Base-by-base conservation (phyloP, 2,329 filamentous ascomycete species). In the Hymenoscyphus scutula region DNA sequence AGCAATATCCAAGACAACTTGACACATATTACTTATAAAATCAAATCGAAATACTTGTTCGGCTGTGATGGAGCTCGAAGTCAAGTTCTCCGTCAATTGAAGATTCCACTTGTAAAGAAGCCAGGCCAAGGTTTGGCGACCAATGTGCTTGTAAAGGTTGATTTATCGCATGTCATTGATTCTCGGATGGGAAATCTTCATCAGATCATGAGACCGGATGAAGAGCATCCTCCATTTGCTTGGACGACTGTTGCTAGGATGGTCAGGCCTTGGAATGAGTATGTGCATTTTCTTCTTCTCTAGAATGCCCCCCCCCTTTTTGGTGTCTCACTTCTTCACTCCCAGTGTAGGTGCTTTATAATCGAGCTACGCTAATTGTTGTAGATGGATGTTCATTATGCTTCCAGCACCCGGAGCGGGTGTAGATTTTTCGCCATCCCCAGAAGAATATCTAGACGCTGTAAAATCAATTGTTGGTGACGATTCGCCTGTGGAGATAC, bases 191-290 rank as follows among this genome's bases (percentile, higher is more conserved):
- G 84, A 0, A 87, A 86, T 68, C 75, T 88, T 19, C 85, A 89
- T 70, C 87, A 83, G 81, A 76, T 85, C 1, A 76, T 88, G 69
- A 79, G 81, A 65, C 84, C 85, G 0, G 80, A 84, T 62, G 72
- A 72, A 2, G 79, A 84, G 59, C 75, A 81, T 59, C 80, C 81
- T 0, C 75, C 75, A 0, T 86, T 82, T 73, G 82, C 77, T 0
- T 84, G 81, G 79, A 75, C 76, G 34, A 74, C 72, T 2, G 73
- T 84, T 65, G 76, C 81, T 2, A 77, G 86, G 27, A 87, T 88
- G 84, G 84, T 88, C 4, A 84, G 82, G 74, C 81, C 84, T 0
- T 88, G 85, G 85, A 70, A 82, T 65, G 82, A 88, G 74, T 71
- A 65, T 23, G 64, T 63, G n/a, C 59, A 8, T 19, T 11, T n/a